Evolutionary conservation across 139 green algal genomes (phyloP), one percentile per base, ranked within the genome.

Genomic region (Closterium sp.): DNA sequence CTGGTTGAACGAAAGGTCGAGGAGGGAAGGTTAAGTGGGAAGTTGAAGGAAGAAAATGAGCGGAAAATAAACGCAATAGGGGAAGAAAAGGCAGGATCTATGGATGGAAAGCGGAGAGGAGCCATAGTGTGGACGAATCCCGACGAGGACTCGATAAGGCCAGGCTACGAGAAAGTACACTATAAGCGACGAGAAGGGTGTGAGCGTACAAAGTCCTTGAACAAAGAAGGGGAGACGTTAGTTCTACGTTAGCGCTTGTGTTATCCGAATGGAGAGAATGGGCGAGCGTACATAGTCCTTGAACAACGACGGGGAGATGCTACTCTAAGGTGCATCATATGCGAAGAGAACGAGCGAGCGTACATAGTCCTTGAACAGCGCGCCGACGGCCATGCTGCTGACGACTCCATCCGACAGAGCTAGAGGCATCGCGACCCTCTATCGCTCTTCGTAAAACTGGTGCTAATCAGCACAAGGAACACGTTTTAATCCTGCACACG

Each of bases 351-450:
- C 3, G 81, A 85, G 28, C n/a, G 9, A 88, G 85, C 85, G 33
- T 84, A 92, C 91, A 34, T 89, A 89, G 10, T 93, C 91, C 6
- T 93, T 93, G 88, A 93, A 93, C 2, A 93, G 89, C 19, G 87
- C 87, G 30, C 91, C 91, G 21, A 92, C 90, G 12, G 87, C 91
- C 91, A 93, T 93, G 89, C 32, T 64, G 30, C 4, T 34, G 28
- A 92, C 91, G 3, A 93, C 89, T 16, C 88, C n/a, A 31, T 93
- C 88, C 4, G 38, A 66, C 4, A 66, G 38, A 6, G 38, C 38
- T 66, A 66, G 38, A 66, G 38, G 38, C 38, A 66, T 66, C 38
- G 38, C 38, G 38, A 66, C 38, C 38, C 1, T 66, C 3, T 66
- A 12, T 66, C 38, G 4, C 38, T 66, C 38, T 66, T 12, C 38